These are phyloP conservation scores for Tolypocladium endophyticum DNA, from an alignment of 2,329 filamentous ascomycete genomes.

Conservation along the genomic window DNA sequence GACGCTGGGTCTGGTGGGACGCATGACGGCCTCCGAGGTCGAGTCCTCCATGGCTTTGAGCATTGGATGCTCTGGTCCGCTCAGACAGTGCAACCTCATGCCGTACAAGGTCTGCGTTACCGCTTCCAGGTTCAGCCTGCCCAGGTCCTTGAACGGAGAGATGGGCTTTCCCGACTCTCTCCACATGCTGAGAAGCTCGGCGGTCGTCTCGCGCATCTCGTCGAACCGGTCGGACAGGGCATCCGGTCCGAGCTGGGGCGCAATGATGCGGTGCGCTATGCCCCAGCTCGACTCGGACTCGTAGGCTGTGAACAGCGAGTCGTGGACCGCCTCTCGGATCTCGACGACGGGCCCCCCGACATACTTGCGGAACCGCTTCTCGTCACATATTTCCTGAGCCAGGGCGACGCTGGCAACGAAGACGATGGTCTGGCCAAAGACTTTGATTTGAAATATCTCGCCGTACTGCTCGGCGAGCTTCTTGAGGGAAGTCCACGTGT, in stretches of 20 bases:
- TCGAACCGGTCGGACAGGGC: slow-evolving; percentile 25
- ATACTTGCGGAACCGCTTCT: slow-evolving; percentile 43
- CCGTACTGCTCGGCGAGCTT: slow-evolving; percentile 22
- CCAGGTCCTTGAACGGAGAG: slow-evolving; percentile 37
- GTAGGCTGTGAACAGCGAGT: slow-evolving; percentile 41
- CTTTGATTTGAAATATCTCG: slow-evolving; percentile 27
- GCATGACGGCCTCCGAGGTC: slow-evolving; percentile 45
- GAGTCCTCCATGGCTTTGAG: slow-evolving; percentile 43
- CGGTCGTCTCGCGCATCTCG: slow-evolving; percentile 37
- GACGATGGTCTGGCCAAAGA: slow-evolving; percentile 20
- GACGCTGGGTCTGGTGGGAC: slow-evolving; percentile 38
- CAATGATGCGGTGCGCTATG: slow-evolving; percentile 41
- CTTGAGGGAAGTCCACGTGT: slow-evolving; percentile 26
- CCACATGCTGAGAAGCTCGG: slow-evolving; percentile 42
- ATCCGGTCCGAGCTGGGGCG: slow-evolving; percentile 27
- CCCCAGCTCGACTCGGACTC: slow-evolving; percentile 38
- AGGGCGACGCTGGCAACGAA: slow-evolving; percentile 39
- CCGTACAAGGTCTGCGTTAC: slow-evolving; percentile 40
- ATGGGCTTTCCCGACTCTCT: slow-evolving; percentile 25
- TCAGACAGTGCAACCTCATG: slow-evolving; percentile 35
- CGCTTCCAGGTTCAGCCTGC: slow-evolving; percentile 41
- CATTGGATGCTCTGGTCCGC: slow-evolving; percentile 35
- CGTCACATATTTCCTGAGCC: slow-evolving; percentile 38
- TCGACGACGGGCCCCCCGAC: slow-evolving; percentile 42
- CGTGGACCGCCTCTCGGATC: slow-evolving; percentile 38